Evolutionary conservation across 73 alveolate species (phyloP).

Genomic region (Tetrahymena malaccensis): DNA sequence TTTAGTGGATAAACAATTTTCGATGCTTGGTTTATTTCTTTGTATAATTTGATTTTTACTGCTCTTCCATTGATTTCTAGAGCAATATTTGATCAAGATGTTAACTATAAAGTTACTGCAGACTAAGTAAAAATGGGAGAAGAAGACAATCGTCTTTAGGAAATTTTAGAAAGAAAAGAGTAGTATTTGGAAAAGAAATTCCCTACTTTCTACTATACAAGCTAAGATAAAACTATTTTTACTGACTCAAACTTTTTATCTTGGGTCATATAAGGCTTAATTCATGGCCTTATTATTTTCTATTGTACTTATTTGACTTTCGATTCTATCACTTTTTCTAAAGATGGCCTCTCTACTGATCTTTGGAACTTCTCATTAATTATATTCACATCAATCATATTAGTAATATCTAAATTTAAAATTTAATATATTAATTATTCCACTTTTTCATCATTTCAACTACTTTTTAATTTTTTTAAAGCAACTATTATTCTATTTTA

Average conservation of each 20-base stretch:
- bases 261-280: slow-evolving; percentile 48
- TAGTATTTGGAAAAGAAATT: slow-evolving; percentile 11
- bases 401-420: neutral
- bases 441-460: neutral
- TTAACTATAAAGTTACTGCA: slow-evolving; percentile 49
- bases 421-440: no score
- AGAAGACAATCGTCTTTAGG: neutral
- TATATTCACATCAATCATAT: slow-evolving; percentile 49
- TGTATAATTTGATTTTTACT: slow-evolving; percentile 48
- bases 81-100: slow-evolving; percentile 50
- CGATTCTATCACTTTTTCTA: neutral
- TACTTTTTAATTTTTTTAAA: no score
- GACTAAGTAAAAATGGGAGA: slow-evolving; percentile 6
- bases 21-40: slow-evolving; percentile 55
- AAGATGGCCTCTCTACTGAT: slow-evolving; percentile 49
- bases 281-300: slow-evolving; percentile 51
- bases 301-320: slow-evolving; percentile 34
- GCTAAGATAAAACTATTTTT: slow-evolving; percentile 53
- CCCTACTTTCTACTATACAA: slow-evolving; percentile 57
- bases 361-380: slow-evolving; percentile 49
- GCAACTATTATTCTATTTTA: no score
- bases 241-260: slow-evolving; percentile 49
- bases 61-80: slow-evolving; percentile 44
- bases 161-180: neutral
- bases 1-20: slow-evolving; percentile 55